Percentiles rank a stretch among this genome's conserved stretches.
phyloP scores from a whole-genome alignment of 2,329 filamentous ascomycete genomes.

The Decorospora gaudefroyi region DNA sequence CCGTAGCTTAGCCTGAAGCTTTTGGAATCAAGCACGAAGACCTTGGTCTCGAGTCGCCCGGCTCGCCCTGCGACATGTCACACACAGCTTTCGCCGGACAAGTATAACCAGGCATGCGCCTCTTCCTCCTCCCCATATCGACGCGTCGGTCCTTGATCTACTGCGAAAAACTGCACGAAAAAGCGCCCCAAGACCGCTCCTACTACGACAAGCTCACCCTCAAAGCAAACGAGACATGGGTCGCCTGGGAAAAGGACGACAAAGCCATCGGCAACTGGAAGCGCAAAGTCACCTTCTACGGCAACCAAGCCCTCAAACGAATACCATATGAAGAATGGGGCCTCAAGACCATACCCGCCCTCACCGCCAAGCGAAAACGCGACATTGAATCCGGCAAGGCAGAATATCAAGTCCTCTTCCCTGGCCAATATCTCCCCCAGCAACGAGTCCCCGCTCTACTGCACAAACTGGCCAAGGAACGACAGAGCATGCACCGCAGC shows the following conservation, averaged over 20 bases:
- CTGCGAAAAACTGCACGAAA: constrained; percentile 73
- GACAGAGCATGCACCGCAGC: constrained; percentile 75
- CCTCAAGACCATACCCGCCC: constrained; percentile 87
- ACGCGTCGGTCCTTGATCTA: constrained; percentile 90
- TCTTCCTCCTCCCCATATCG: constrained; percentile 92
- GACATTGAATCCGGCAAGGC: constrained; percentile 66
- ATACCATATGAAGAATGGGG: constrained; percentile 99
- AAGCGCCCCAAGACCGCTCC: constrained; percentile 55
- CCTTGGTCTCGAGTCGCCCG: constrained; percentile 16
- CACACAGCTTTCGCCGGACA: constrained; percentile 11
- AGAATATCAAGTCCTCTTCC: constrained; percentile 76
- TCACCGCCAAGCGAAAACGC: constrained; percentile 67
- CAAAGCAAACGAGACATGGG: constrained; percentile 78
- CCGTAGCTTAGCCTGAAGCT: constrained; percentile 5
- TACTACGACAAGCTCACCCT: constrained; percentile 70
- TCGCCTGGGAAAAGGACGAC: constrained; percentile 82
- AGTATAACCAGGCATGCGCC: too few species aligned
- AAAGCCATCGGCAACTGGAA: constrained; percentile 71
- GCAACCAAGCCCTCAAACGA: constrained; percentile 80
- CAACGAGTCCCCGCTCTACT: constrained; percentile 69
- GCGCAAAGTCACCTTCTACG: constrained; percentile 80
- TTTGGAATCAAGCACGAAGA: too few species aligned
- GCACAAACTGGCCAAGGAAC: constrained; percentile 73
- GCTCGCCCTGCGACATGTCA: constrained; percentile 25
- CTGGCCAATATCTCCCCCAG: constrained; percentile 68